A percentile compares a stretch with the other conserved stretches of the same genome.
Evolutionary conservation across 306 rosid species (phyloP).

Genomic region (Amphicarpaea edgeworthii): DNA sequence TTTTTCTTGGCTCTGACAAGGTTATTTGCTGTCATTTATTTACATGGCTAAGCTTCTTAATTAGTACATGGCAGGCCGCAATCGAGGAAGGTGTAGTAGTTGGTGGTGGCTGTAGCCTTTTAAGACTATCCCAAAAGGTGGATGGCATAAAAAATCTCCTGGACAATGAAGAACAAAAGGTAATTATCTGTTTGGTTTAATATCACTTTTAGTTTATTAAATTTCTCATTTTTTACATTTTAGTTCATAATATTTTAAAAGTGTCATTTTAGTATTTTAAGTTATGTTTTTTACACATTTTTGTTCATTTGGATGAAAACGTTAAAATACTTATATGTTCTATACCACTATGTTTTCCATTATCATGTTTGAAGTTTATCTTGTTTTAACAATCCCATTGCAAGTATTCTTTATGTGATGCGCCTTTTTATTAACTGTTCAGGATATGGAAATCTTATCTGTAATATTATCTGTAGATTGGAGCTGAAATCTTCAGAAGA

Average conservation of each 20-base stretch:
- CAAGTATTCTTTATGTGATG: conserved; percentile 8
- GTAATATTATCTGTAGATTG: conserved; percentile 62
- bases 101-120: conserved; percentile 96
- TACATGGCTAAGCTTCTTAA: conserved; percentile 34
- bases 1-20: conserved; percentile 31
- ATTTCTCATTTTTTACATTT: too few species aligned
- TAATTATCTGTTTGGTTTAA: conserved; percentile 46
- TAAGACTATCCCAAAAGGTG: conserved; percentile 77
- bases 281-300: too few species aligned
- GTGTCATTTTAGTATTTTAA: too few species aligned
- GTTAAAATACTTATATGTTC: too few species aligned
- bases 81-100: conserved; percentile 96
- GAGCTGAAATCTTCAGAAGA: conserved; percentile 90
- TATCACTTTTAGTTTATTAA: too few species aligned
- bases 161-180: conserved; percentile 91
- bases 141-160: conserved; percentile 69
- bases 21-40: conserved; percentile 27
- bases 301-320: too few species aligned
- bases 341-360: background rate
- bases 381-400: background rate
- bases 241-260: too few species aligned
- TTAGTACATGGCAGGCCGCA: conserved; percentile 70
- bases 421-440: conserved; percentile 18
- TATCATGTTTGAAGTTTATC: conserved; percentile 18
- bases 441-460: conserved; percentile 19